Evolutionary conservation across 1,284 basidiomycete species (phyloP).

Genomic region (Abortiporus biennis): DNA sequence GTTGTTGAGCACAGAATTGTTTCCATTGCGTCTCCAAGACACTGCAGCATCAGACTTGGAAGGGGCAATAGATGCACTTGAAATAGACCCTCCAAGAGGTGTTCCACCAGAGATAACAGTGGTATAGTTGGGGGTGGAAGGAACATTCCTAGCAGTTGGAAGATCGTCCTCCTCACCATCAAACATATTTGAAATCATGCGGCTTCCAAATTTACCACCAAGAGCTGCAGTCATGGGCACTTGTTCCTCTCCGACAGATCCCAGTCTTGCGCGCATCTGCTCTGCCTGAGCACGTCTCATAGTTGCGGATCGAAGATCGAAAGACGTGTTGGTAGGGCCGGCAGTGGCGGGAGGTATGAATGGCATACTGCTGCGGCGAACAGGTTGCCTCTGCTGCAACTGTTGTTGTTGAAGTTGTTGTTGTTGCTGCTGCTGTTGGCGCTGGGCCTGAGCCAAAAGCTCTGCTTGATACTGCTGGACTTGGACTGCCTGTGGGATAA

Average conservation of each 20-base stretch:
- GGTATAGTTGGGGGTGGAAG: conserved; percentile 55
- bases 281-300: conserved; percentile 64
- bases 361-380: conserved; percentile 40
- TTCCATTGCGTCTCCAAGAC: conserved; percentile 71
- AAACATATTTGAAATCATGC: conserved; percentile 37
- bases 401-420: conserved; percentile 13
- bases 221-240: conserved; percentile 76
- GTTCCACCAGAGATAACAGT: conserved; percentile 69
- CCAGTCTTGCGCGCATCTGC: conserved; percentile 52
- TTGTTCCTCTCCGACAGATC: conserved; percentile 44
- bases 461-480: conserved; percentile 57
- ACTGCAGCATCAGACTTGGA: conserved; percentile 73
- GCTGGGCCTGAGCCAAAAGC: conserved; percentile 41
- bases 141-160: conserved; percentile 24
- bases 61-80: conserved; percentile 30
- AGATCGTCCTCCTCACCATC: conserved; percentile 37
- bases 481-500: conserved; percentile 35
- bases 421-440: conserved; percentile 24
- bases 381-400: conserved; percentile 22
- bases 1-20: conserved; percentile 62
- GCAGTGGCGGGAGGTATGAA: conserved; percentile 62
- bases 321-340: conserved; percentile 55
- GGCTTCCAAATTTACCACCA: conserved; percentile 68
- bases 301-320: conserved; percentile 48
- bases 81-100: conserved; percentile 48